Base-by-base conservation (phyloP, 192 early-diverging fungal genomes). In the Rhizophagus clarus region DNA sequence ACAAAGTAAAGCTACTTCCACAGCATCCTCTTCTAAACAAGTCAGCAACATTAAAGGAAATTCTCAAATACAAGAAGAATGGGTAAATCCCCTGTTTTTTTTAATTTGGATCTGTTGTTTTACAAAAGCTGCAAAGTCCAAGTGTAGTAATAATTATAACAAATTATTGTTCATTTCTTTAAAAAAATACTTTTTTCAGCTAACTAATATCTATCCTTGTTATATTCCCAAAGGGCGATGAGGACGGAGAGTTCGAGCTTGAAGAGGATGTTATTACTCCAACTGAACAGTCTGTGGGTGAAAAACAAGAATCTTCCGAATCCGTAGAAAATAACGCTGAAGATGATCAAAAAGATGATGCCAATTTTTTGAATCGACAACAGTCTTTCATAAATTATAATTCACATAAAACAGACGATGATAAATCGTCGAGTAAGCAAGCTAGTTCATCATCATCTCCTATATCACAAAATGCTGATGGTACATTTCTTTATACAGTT, bases 231-330 rank as follows among this genome's bases (percentile, higher is more conserved):
- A 69, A 77, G 68, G 72, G 80, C 4, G 80, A 73, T 45, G 80
- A 81, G 20, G 71, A 81, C 61, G 80, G 80, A 6, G 80, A 81
- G 29, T 81, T 81, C 22, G 80, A 73, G 24, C 56, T 81, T 14
- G 79, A 80, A 34, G 80, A 73, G 47, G 80, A 81, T 68, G 29
- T 32, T 24, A 29, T 40, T 8, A 45, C 22, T 45, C 24, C 6
- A 17, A 40, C 28, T 0, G 24, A 26, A 68, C 31, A 76, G 7
- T 79, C 42, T 10, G 15, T 24, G 28, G 17, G 22, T 28, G 10
- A 22, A 34, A 11, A 60, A 8, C 14, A 73, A 42, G 37, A 60
- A 29, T 29, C 56, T 15, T 47, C 72, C 14, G n/a, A 31, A 40
- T 20, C 22, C 24, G 17, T 45, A 29, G 24, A 71, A 40, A 24